Evolutionary conservation across 2,329 filamentous ascomycete genomes (phyloP).

Genomic region (Clonostachys sp.): DNA sequence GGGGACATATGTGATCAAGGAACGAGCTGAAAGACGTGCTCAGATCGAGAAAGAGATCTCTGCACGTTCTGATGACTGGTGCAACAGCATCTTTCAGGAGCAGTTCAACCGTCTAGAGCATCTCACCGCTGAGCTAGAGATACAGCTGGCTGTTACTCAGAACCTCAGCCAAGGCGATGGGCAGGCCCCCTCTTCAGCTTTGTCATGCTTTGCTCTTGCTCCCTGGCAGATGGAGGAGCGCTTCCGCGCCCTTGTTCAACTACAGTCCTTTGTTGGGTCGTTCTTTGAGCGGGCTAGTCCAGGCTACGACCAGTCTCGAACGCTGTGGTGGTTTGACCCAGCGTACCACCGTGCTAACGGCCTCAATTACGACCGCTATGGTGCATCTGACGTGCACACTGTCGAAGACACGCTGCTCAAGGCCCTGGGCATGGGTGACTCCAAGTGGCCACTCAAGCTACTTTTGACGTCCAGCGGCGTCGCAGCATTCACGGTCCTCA

Average conservation of each 20-base stretch:
- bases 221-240: constrained; percentile 6
- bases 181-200: neutral
- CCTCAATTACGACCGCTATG: constrained; percentile 4
- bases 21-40: constrained; percentile 2
- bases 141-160: constrained; percentile 4
- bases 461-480: constrained; percentile 4
- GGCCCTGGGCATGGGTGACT: constrained; percentile 1
- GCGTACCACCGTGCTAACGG: constrained; percentile 2
- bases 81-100: constrained; percentile 1
- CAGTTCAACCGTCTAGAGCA: neutral
- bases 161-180: neutral
- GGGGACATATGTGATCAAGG: neutral
- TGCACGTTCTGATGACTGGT: constrained; percentile 3
- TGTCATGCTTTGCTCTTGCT: neutral
- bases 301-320: constrained; percentile 2
- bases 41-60: constrained; percentile 2
- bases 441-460: neutral
- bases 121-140: constrained; percentile 2
- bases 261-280: constrained; percentile 1
- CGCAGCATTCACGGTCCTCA: constrained; percentile 3
- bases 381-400: constrained; percentile 1
- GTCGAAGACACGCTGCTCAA: constrained; percentile 1
- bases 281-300: constrained; percentile 4
- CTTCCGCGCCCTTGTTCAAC: constrained; percentile 2
- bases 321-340: constrained; percentile 4